Conservation (phyloP, 495 filamentous ascomycete genomes). For the Penicillium odoratum region DNA sequence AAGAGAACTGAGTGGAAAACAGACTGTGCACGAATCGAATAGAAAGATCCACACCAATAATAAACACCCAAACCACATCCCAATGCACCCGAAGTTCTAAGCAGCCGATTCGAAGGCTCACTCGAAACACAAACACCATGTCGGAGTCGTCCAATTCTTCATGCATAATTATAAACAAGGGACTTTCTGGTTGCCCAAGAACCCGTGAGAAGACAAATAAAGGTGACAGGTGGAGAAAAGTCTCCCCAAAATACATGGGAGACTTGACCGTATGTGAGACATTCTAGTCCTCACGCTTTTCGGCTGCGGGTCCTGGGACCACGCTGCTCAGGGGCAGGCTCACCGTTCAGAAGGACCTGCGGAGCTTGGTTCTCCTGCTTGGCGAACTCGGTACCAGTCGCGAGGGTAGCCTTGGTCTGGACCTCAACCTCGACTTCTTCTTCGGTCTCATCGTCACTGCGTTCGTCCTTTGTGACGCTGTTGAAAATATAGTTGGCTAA, state of each 20-base stretch:
- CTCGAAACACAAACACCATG: constrained; percentile 14
- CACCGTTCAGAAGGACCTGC: constrained; percentile 41
- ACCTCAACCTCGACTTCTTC: constrained; percentile 40
- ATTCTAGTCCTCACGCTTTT: constrained; percentile 16
- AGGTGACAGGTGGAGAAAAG: background rate
- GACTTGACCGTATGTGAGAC: background rate
- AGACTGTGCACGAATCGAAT: constrained; percentile 23
- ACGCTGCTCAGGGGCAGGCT: constrained; percentile 31
- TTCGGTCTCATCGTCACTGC: constrained; percentile 62
- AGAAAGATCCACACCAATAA: constrained; percentile 8
- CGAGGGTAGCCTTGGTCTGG: constrained; percentile 28
- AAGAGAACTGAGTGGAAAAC: constrained; percentile 6
- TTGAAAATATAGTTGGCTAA: constrained; percentile 58
- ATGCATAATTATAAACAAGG: constrained; percentile 25
- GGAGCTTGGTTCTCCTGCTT: constrained; percentile 40
- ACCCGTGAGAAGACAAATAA: constrained; percentile 5
- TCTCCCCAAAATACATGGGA: background rate
- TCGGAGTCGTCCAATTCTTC: constrained; percentile 4
- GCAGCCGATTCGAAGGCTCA: background rate
- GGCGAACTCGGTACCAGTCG: constrained; percentile 30
- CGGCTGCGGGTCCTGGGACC: constrained; percentile 28
- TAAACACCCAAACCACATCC: background rate
- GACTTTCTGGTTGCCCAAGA: constrained; percentile 1
- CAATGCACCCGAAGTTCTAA: constrained; percentile 6
- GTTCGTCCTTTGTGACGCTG: constrained; percentile 51